Base-by-base conservation (phyloP, 768 basidiomycete genomes). In the Pholiota molesta region DNA sequence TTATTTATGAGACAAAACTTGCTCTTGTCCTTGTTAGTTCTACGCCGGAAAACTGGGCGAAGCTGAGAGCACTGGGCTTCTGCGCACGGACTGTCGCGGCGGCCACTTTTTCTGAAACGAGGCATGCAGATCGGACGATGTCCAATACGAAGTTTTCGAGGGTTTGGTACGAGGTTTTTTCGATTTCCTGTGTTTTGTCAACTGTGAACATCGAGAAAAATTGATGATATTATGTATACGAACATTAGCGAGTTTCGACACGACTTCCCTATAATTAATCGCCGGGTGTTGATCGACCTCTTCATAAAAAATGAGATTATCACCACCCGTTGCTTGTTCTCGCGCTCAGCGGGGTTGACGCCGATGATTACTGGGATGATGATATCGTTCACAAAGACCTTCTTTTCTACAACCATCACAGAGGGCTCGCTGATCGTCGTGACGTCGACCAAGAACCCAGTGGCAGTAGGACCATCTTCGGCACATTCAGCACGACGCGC, bases 61-160 rank as follows among this genome's bases (percentile, higher is more conserved):
- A 89, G 28, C 86, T 85, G 23, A 92, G 72, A 0, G 91, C 91
- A 57, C 85, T 86, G 0, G 91, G 90, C 65, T 92, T 94, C 60
- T 85, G 83, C 21, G 88, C 79, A 0, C 82, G 76, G 3, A 86
- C 83, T 2, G 82, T 83, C 2, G 88, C 77, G 2, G 73, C 65
- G 16, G 75, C 69, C 0, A 85, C 68, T 5, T 59, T 61, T 9
- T 70, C 73, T 9, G 76, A 75, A 0, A 68, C 59, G 1, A 73
- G 61, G 55, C 77, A 78, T 1, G 81, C 75, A 10, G 75, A 71
- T 10, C 74, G 74, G 2, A 84, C 76, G 51, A 86, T 73, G 29
- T 80, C 69, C 57, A 82, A 72, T 8, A 81, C 83, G 57, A 89
- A 80, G 60, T 84, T 81, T 70, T 91, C 88, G 26, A 88, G 77